Base-by-base conservation (phyloP, 2,329 filamentous ascomycete genomes). In the Fusarium sp. region DNA sequence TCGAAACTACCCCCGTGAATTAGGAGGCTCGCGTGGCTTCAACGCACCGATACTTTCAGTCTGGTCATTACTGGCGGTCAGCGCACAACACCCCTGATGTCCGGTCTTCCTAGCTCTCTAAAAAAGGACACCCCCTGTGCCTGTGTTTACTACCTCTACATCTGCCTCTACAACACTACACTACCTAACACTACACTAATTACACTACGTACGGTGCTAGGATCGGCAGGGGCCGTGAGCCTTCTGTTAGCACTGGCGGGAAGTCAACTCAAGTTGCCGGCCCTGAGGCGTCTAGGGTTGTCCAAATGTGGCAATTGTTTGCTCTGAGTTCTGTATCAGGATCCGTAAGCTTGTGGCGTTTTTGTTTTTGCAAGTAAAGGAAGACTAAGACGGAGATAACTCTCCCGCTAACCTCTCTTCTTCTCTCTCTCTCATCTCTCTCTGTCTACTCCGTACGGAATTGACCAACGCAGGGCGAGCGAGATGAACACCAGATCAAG, bases 171-270 rank as follows among this genome's bases (percentile, higher is more conserved):
- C 23, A 23, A 23, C 23, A 23, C 23, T 23, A 23, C 23, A 23
- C 22, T 23, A 23, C 22, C n/a, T n/a, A n/a, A n/a, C n/a, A n/a
- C n/a, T n/a, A n/a, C n/a, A n/a, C n/a, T n/a, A n/a, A 6, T 2
- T 23, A 6, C 33, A 19, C 35, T n/a, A 37, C 35, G 35, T 37
- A n/a, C 58, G 51, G 70, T 65, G 35, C 70, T 64, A 67, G 70
- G 71, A 73, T 73, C 71, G 63, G 71, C 71, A 74, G 70, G 71
- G 71, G 71, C 68, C 66, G 62, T 64, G 68, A 71, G 67, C 59
- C 56, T 66, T 66, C 58, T 62, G 43, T 44, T 41, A 68, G 65
- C 61, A 71, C 65, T 62, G 62, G 20, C 66, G 49, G 58, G 52
- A 70, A 51, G 50, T 53, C 60, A 60, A 39, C 46, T 65, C 35